These are phyloP conservation scores for Yamadazyma atlantica DNA, from an alignment of 1,139 yeast species.

Conservation along the genomic window DNA sequence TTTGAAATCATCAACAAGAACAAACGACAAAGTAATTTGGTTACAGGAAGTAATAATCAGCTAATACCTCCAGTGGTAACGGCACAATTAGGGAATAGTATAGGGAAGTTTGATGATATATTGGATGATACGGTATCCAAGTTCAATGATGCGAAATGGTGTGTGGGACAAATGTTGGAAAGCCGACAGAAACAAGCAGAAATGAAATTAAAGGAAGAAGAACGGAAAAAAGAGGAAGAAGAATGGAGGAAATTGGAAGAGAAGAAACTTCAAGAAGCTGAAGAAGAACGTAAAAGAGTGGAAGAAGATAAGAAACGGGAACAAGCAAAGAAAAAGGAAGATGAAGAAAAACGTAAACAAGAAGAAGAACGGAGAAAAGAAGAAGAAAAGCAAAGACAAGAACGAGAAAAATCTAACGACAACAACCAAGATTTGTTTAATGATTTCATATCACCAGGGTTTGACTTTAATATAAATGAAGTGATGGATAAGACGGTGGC, in stretches of 20 bases:
- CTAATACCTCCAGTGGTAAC: conserved; percentile 41
- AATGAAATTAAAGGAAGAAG: conserved; percentile 41
- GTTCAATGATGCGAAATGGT: conserved; percentile 48
- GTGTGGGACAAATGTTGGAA: conserved; percentile 45
- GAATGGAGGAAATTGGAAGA: conserved; percentile 19
- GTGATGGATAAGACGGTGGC: conserved; percentile 14
- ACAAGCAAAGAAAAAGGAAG: conserved; percentile 18
- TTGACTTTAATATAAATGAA: conserved; percentile 32
- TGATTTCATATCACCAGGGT: conserved; percentile 27
- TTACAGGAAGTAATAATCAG: conserved; percentile 46
- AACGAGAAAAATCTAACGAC: conserved; percentile 18
- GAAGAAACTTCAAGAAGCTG: conserved; percentile 15
- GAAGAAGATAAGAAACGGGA: conserved; percentile 13
- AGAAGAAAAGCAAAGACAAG: conserved; percentile 15
- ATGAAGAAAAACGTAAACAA: conserved; percentile 18
- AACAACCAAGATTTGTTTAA: conserved; percentile 18
- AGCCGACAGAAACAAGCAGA: conserved; percentile 45
- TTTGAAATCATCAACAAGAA: conserved; percentile 46
- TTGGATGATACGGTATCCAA: conserved; percentile 45
- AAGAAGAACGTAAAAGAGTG: conserved; percentile 10
- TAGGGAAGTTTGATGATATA: conserved; percentile 42
- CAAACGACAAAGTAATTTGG: conserved; percentile 41
- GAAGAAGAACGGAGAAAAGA: conserved; percentile 16
- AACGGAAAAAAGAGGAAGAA: conserved; percentile 23
- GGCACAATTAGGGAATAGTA: conserved; percentile 37